Evolutionary conservation across 371 early-diverging fungal species (phyloP).

Genomic region (Circinella umbellata): DNA sequence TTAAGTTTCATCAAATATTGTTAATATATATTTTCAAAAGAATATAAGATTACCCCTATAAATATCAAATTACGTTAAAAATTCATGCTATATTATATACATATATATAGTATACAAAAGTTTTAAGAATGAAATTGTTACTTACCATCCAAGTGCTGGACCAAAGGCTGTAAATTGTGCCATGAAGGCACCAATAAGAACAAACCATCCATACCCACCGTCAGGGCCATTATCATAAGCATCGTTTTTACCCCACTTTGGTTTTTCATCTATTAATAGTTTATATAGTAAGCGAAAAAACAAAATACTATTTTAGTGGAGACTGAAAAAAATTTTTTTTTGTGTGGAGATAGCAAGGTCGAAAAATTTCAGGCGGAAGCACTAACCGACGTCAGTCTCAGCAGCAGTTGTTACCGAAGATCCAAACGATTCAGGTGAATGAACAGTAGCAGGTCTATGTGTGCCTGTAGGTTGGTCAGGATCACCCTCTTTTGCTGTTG

Average conservation of each 20-base stretch:
- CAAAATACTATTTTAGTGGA: neutral
- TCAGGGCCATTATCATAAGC: slow-evolving; percentile 31
- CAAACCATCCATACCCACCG: slow-evolving; percentile 64
- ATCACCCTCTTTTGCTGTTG: neutral
- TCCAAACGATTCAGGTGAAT: neutral
- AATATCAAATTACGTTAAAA: neutral
- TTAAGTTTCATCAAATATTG: too few relatives aligned
- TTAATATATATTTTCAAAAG: neutral
- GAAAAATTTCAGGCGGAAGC: slow-evolving; percentile 9
- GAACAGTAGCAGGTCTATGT: neutral
- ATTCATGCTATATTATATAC: neutral
- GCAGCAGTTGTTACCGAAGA: neutral
- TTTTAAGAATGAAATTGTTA: neutral
- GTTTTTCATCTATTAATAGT: neutral
- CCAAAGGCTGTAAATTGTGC: slow-evolving; percentile 65
- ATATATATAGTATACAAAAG: neutral
- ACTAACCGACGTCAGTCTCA: neutral
- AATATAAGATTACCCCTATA: neutral
- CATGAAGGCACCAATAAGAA: slow-evolving; percentile 58
- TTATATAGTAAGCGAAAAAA: neutral
- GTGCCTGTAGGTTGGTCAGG: neutral
- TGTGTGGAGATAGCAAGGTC: neutral
- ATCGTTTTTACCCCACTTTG: slow-evolving; percentile 13
- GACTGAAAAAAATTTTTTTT: neutral
- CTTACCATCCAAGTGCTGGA: slow-evolving; percentile 38